Evolutionary conservation across 2,329 filamentous ascomycete species (phyloP), one percentile per base, ranked within the genome.

Genomic region (Aureobasidium leucospermi): DNA sequence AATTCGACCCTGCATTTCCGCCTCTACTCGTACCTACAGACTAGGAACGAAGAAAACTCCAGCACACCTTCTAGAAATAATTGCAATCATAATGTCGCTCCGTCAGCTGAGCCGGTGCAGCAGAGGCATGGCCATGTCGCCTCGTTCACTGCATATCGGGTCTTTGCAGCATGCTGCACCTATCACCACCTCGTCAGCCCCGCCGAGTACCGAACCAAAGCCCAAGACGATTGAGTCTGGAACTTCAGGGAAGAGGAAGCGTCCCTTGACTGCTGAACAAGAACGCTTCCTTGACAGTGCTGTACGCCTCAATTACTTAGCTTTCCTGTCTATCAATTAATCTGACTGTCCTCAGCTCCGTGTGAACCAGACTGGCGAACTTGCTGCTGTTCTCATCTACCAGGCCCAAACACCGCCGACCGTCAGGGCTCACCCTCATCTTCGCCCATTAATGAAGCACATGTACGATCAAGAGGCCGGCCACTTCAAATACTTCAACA

Each of bases 401-500:
- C 85, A 85, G 1, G 86, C 90, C 1, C 94, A 99, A 74, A 93
- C 85, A 0, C 90, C 92, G 0, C 83, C 86, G n/a, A 77, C 97
- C 56, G 80, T 90, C 60, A 82, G 84, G 65, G 83, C 87, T 4
- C 87, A 96, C 71, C 93, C 94, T 1, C 89, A 96, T 70, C 85
- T 99, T 16, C 87, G 90, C 6, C 88, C 90, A 0, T 77, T 97
- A 34, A 96, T 99, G 90, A 84, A 86, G 67, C 94, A 97, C 80
- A 99, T 99, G 94, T 92, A 96, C 78, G 90, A 94, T 68, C 94
- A 99, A 73, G 94, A 99, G 78, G 90, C 84, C 11, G 87, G 85
- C 8, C 94, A 99, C 74, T 85, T 97, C 66, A 74, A 78, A 4
- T 94, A 86, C 38, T 99, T 97, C 81, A 96, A 96, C 74, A 68